These are phyloP conservation scores for Xylaria curta DNA, from an alignment of 495 filamentous ascomycete genomes.

Conservation along the genomic window DNA sequence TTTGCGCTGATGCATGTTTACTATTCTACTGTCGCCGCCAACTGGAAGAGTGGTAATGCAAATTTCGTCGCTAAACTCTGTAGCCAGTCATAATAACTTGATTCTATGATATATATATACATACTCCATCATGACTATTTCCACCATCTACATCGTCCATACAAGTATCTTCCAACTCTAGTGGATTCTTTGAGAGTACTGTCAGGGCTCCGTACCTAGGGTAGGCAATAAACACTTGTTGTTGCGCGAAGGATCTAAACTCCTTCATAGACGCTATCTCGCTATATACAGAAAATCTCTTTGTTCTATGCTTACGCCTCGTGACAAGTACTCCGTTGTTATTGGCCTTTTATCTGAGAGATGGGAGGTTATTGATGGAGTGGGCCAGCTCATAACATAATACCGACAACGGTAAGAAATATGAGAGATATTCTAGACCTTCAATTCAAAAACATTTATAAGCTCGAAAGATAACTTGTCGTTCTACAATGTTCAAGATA, in stretches of 20 bases:
- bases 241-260: too few relatives aligned
- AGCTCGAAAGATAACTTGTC: too few relatives aligned
- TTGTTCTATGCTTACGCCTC: too few relatives aligned
- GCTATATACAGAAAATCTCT: too few relatives aligned
- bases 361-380: neutral
- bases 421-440: neutral
- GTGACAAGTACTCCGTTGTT: too few relatives aligned
- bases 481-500: neutral
- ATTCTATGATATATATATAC: neutral
- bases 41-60: neutral
- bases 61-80: neutral
- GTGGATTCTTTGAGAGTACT: neutral
- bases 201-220: too few relatives aligned
- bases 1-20: neutral
- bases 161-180: neutral
- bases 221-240: too few relatives aligned
- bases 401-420: neutral
- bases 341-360: neutral
- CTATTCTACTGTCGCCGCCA: neutral
- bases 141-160: neutral
- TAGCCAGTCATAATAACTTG: neutral
- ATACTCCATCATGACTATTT: neutral
- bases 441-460: neutral
- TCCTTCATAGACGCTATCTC: too few relatives aligned
- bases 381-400: neutral